Percentiles rank a stretch among this genome's conserved stretches.
These are phyloP conservation scores for Erythrobasidium hasegawianum DNA, from an alignment of 1,284 basidiomycete species.

Conservation along the genomic window DNA sequence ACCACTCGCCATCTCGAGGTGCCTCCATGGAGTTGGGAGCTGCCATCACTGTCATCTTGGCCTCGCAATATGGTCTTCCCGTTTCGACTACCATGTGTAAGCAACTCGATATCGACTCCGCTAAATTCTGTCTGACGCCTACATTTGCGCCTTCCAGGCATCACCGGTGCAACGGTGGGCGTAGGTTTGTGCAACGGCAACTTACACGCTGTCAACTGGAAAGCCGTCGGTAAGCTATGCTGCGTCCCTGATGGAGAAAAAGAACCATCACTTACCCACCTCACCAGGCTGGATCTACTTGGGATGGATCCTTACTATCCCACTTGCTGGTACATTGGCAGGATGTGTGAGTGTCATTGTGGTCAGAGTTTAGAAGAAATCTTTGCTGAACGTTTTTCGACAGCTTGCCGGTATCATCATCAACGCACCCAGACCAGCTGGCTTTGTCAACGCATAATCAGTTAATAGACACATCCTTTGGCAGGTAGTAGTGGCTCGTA, in stretches of 20 bases:
- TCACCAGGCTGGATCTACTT: constrained; percentile 24
- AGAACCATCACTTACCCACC: too few relatives aligned
- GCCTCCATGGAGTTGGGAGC: constrained; percentile 55
- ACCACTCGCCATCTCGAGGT: constrained; percentile 54
- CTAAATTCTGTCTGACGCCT: neutral
- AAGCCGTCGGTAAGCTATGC: constrained; percentile 34
- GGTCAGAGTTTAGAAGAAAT: too few relatives aligned
- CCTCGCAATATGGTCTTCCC: constrained; percentile 49
- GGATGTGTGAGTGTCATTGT: constrained; percentile 48
- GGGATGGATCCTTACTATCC: constrained; percentile 51
- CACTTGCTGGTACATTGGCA: constrained; percentile 49
- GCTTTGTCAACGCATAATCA: constrained; percentile 35
- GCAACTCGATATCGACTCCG: neutral
- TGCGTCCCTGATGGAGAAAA: neutral
- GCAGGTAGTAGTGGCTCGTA: too few relatives aligned
- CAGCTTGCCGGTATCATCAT: constrained; percentile 47
- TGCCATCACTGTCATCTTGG: constrained; percentile 52
- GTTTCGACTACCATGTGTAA: constrained; percentile 34
- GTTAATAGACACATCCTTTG: too few relatives aligned
- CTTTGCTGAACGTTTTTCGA: too few relatives aligned
- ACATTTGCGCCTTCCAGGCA: constrained; percentile 45
- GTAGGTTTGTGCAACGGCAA: constrained; percentile 52
- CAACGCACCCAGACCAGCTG: constrained; percentile 48
- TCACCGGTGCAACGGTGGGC: constrained; percentile 53
- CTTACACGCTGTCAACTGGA: constrained; percentile 50